These are phyloP conservation scores for Umbelopsis vinacea DNA, from an alignment of 192 early-diverging fungal species.

Conservation along the genomic window DNA sequence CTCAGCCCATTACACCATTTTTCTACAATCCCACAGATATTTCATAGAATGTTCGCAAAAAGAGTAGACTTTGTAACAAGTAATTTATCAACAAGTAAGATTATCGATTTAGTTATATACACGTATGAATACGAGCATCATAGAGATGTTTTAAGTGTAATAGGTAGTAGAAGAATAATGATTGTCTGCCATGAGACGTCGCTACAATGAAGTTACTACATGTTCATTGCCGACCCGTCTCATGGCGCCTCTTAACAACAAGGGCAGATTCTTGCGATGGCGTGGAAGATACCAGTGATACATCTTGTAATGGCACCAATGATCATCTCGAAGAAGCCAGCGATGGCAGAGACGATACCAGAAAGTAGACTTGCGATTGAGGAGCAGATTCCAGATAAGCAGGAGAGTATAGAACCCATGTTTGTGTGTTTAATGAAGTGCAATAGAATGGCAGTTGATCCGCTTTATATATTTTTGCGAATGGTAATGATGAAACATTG, in stretches of 20 bases:
- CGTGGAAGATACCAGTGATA: slow-evolving; percentile 37
- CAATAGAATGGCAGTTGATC: background rate
- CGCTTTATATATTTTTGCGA: background rate
- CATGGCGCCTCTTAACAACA: slow-evolving; percentile 16
- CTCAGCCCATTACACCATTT: no score
- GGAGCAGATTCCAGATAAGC: slow-evolving; percentile 23
- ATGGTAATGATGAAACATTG: slow-evolving; percentile 10
- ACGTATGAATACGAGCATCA: slow-evolving; percentile 17
- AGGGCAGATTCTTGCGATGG: slow-evolving; percentile 23
- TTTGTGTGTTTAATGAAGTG: background rate
- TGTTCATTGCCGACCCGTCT: slow-evolving; percentile 16
- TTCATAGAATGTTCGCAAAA: no score
- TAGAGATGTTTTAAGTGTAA: background rate
- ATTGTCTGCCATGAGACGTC: slow-evolving; percentile 14
- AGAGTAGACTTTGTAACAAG: background rate
- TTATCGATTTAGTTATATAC: slow-evolving; percentile 8
- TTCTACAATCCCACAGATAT: no score
- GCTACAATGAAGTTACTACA: background rate
- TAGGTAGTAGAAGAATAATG: background rate
- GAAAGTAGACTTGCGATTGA: slow-evolving; percentile 32
- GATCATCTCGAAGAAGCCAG: slow-evolving; percentile 29
- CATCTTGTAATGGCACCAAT: slow-evolving; percentile 26
- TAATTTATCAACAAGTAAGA: background rate
- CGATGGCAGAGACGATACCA: slow-evolving; percentile 28
- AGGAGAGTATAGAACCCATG: slow-evolving; percentile 35